A percentile compares a stretch with the other conserved stretches of the same genome.
Evolutionary conservation across 1,284 basidiomycete genomes (phyloP).

Genomic region (Marasmius sp.): DNA sequence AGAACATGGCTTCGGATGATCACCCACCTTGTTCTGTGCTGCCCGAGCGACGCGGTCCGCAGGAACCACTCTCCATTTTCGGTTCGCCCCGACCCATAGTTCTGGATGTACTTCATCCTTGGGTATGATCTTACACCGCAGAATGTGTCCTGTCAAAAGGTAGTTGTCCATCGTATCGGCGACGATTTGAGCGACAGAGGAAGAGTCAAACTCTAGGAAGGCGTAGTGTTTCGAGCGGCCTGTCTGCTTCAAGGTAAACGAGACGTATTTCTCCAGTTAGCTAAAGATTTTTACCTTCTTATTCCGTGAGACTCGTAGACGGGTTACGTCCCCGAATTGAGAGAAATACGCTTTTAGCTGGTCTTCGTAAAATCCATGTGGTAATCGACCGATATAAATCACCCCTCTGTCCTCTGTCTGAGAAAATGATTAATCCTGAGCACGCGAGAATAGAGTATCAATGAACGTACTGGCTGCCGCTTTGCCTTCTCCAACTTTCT

Average conservation of each 20-base stretch:
- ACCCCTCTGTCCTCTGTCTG: slow-evolving; percentile 82
- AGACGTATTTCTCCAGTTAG: neutral
- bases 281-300: slow-evolving; percentile 65
- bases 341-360: slow-evolving; percentile 92
- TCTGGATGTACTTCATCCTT: slow-evolving; percentile 89
- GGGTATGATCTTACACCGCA: slow-evolving; percentile 86
- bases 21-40: slow-evolving; percentile 77
- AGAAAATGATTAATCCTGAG: slow-evolving; percentile 1
- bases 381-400: slow-evolving; percentile 87
- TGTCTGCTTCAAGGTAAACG: slow-evolving; percentile 54
- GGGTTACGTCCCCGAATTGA: slow-evolving; percentile 92
- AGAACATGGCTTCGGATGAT: neutral
- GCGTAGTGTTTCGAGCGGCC: slow-evolving; percentile 96
- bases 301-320: slow-evolving; percentile 89
- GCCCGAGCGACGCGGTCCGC: slow-evolving; percentile 69
- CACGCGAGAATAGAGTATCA: neutral
- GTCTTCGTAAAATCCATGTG: slow-evolving; percentile 96
- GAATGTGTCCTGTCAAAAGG: slow-evolving; percentile 89
- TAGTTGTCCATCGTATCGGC: slow-evolving; percentile 99
- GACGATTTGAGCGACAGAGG: slow-evolving; percentile 90
- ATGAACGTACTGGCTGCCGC: slow-evolving; percentile 63
- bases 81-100: slow-evolving; percentile 96
- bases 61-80: slow-evolving; percentile 85
- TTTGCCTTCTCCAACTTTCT: slow-evolving; percentile 83
- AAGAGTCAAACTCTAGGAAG: slow-evolving; percentile 93